Conservation (phyloP, 2,329 filamentous ascomycete genomes). For the Xylariaceae sp. region DNA sequence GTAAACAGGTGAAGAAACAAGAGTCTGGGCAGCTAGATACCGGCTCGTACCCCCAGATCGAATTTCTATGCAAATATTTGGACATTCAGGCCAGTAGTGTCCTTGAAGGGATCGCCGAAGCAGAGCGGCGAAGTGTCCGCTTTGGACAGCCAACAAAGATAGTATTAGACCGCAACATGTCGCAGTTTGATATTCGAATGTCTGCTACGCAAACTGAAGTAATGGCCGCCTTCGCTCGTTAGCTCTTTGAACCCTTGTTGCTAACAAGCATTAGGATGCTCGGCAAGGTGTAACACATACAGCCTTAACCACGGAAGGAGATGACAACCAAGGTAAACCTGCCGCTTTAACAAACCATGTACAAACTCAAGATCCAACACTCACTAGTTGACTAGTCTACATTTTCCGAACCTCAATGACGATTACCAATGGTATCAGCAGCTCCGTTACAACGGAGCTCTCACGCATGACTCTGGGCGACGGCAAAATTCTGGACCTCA, state of each 20-base stretch:
- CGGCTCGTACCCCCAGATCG: slow-evolving; percentile 64
- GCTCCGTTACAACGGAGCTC: slow-evolving; percentile 46
- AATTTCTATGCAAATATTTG: slow-evolving; percentile 66
- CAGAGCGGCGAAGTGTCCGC: slow-evolving; percentile 70
- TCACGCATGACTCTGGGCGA: slow-evolving; percentile 50
- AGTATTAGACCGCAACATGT: slow-evolving; percentile 51
- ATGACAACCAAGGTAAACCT: slow-evolving; percentile 45
- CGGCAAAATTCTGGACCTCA: slow-evolving; percentile 63
- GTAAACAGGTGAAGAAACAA: slow-evolving; percentile 54
- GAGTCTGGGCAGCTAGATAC: slow-evolving; percentile 53
- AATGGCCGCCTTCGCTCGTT: not conserved
- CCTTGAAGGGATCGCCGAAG: slow-evolving; percentile 72
- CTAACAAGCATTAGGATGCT: slow-evolving; percentile 41
- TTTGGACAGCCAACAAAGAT: slow-evolving; percentile 64
- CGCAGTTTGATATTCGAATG: slow-evolving; percentile 65
- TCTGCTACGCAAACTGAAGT: slow-evolving; percentile 45
- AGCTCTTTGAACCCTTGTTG: not conserved
- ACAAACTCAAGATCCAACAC: not conserved
- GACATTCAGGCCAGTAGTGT: slow-evolving; percentile 63
- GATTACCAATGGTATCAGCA: slow-evolving; percentile 66
- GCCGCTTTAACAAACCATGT: not conserved
- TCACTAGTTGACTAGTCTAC: slow-evolving; percentile 51
- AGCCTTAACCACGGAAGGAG: slow-evolving; percentile 49
- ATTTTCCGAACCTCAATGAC: slow-evolving; percentile 60
- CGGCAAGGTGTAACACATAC: slow-evolving; percentile 46